phyloP scores from a whole-genome alignment of 352 stramenopile genomes.

The Phytophthora quininea region DNA sequence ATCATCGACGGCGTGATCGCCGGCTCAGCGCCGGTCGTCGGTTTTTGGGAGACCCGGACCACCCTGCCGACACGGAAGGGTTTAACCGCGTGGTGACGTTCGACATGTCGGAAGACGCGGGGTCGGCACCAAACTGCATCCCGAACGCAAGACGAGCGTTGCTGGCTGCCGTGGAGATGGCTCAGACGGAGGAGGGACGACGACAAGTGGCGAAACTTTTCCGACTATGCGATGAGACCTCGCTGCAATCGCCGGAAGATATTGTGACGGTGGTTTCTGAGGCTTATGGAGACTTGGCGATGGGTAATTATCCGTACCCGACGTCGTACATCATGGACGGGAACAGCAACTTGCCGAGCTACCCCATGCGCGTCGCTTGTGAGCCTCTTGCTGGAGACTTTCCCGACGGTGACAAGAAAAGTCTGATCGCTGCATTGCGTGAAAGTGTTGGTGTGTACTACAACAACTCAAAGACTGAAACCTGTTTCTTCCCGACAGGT shows the following conservation, averaged over 20 bases:
- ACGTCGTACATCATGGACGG: constrained; percentile 61
- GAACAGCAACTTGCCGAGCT: constrained; percentile 38
- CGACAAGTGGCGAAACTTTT: constrained; percentile 31
- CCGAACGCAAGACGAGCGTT: constrained; percentile 39
- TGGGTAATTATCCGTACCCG: constrained; percentile 58
- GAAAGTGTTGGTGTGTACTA: constrained; percentile 54
- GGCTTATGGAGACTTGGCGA: constrained; percentile 40
- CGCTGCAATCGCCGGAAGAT: constrained; percentile 30
- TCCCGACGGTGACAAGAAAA: constrained; percentile 11
- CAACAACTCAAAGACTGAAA: constrained; percentile 44
- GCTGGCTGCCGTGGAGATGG: constrained; percentile 17
- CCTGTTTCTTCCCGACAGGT: constrained; percentile 37
- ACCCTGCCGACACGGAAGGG: constrained; percentile 44
- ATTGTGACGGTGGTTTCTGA: constrained; percentile 21
- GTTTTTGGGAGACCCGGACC: constrained; percentile 49
- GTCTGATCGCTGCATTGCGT: constrained; percentile 37
- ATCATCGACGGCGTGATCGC: constrained; percentile 71
- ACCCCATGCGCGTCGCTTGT: constrained; percentile 46
- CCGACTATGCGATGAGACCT: constrained; percentile 33
- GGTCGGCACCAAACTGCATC: constrained; percentile 42
- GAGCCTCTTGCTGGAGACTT: constrained; percentile 38
- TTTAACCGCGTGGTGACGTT: constrained; percentile 51
- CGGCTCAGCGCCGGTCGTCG: constrained; percentile 64
- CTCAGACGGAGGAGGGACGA: constrained; percentile 23
- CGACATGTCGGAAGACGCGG: constrained; percentile 45